Conservation (phyloP, 2,329 filamentous ascomycete genomes). For the Chaetomium sp. region DNA sequence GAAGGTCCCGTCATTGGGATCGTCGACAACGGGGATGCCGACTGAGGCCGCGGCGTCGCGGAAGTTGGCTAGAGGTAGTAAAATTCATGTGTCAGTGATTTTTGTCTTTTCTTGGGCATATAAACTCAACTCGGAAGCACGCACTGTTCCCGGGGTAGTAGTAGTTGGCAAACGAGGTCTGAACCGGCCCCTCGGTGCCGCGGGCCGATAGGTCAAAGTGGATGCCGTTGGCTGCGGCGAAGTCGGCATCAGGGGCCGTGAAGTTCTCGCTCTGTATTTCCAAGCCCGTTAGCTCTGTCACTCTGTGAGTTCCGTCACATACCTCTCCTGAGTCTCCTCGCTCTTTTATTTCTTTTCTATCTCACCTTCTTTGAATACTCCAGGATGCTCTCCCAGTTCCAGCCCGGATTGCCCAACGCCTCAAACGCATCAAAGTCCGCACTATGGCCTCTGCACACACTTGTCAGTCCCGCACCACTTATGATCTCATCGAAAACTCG, state of each 20-base stretch:
- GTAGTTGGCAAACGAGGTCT: conserved; percentile 29
- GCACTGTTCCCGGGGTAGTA: conserved; percentile 27
- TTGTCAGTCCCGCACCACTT: background rate
- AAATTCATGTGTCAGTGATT: too few species aligned
- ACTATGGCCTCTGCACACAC: conserved; percentile 22
- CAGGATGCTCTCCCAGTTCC: conserved; percentile 33
- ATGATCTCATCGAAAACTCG: background rate
- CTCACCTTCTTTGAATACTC: conserved; percentile 39
- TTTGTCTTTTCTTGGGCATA: too few species aligned
- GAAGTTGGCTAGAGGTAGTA: too few species aligned
- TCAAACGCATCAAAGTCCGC: conserved; percentile 32
- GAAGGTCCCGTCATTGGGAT: too few species aligned
- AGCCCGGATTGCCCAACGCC: conserved; percentile 28
- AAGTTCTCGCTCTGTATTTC: conserved; percentile 27
- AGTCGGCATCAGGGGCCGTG: conserved; percentile 22
- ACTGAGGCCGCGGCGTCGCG: too few species aligned
- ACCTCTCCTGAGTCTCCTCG: background rate
- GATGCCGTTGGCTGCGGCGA: conserved; percentile 26
- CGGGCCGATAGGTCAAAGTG: conserved; percentile 26
- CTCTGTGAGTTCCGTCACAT: too few species aligned
- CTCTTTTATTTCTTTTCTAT: background rate
- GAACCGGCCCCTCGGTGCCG: conserved; percentile 27
- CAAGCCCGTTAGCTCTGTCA: background rate
- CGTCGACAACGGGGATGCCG: too few species aligned
- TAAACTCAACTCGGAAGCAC: too few species aligned